Evolutionary conservation across 805 yeast genomes (phyloP), one percentile per base, ranked within the genome.

Genomic region (Priceomyces castillae): DNA sequence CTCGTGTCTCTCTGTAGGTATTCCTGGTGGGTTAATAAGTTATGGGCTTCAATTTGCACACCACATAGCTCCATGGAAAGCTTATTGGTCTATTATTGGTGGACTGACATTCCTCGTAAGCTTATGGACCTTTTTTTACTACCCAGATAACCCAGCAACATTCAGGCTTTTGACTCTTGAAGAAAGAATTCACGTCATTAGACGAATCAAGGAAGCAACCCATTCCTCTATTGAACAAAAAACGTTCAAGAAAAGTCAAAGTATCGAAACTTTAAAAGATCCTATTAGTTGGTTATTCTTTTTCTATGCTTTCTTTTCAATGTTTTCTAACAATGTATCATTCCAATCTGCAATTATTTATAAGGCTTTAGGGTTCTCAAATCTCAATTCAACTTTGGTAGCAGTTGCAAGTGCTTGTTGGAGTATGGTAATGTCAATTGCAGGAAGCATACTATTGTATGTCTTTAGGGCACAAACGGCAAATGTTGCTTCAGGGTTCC

Each of bases 81-180:
- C 81, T 14, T 72, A 80, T 43, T 75, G 73, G 59, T 72, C 81
- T 26, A 74, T 80, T 39, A 69, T 77, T 42, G 88, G 86, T 39
- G 74, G 79, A 11, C 56, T 77, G 33, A 77, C 86, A 0, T 62
- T 80, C 17, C 19, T 54, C 4, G 41, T 50, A 38, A 17, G 56
- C 1, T 43, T 46, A 1, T 12, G 48, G 2, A 41, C 51, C 12
- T 58, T 59, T 40, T 66, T 68, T 46, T 40, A 68, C 16, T 81
- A 78, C 51, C 87, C 86, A 33, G 69, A 74, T 46, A 77, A 80
- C 54, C 86, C 86, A 12, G 57, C 81, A 0, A 69, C 64, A 46
- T 80, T 80, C 4, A 65, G 59, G 44, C 76, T 76, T 49, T 63
- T 81, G 38, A 47, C 72, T 3, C 56, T 53, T 2, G 68, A 76